A percentile compares a stretch with the other conserved stretches of the same genome.
Evolutionary conservation across 225 moss, liverwort and hornwort genomes (phyloP).

Genomic region (Antitrichia curtipendula): DNA sequence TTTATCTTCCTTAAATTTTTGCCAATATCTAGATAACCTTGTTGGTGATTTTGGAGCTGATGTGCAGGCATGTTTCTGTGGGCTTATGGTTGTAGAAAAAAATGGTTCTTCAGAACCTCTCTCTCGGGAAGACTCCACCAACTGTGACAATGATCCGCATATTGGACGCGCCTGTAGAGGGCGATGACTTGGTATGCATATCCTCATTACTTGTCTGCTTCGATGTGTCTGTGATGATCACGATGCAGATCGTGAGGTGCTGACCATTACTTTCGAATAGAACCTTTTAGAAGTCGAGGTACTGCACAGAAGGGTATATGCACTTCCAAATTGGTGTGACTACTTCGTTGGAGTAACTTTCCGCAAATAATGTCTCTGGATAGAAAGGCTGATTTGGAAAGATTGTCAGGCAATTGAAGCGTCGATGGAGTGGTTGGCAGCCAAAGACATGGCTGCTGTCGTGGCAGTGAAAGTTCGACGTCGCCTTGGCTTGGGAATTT

Average conservation of each 20-base stretch:
- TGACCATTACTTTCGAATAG: background rate
- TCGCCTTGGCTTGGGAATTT: constrained; percentile 75
- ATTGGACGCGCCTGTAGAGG: constrained; percentile 51
- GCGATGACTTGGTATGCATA: constrained; percentile 66
- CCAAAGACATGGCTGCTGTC: constrained; percentile 68
- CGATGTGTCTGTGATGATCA: background rate
- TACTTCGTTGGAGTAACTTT: background rate
- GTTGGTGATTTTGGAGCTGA: constrained; percentile 6
- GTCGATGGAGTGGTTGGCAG: constrained; percentile 57
- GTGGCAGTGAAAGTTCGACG: constrained; percentile 70
- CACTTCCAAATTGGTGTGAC: background rate
- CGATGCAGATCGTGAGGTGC: background rate
- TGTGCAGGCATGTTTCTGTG: background rate
- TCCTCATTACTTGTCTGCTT: background rate
- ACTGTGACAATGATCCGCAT: constrained; percentile 41
- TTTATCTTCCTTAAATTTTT: background rate
- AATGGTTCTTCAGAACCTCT: constrained; percentile 46
- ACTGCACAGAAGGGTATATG: background rate
- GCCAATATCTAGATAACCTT: background rate
- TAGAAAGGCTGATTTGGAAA: constrained; percentile 9
- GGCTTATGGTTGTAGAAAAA: constrained; percentile 45
- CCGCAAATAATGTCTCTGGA: background rate
- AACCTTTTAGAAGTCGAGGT: background rate
- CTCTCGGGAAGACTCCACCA: constrained; percentile 68
- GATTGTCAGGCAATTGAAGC: constrained; percentile 67